Evolutionary conservation across 2,329 filamentous ascomycete species (phyloP).

Genomic region (Neopestalotiopsis clavispora): DNA sequence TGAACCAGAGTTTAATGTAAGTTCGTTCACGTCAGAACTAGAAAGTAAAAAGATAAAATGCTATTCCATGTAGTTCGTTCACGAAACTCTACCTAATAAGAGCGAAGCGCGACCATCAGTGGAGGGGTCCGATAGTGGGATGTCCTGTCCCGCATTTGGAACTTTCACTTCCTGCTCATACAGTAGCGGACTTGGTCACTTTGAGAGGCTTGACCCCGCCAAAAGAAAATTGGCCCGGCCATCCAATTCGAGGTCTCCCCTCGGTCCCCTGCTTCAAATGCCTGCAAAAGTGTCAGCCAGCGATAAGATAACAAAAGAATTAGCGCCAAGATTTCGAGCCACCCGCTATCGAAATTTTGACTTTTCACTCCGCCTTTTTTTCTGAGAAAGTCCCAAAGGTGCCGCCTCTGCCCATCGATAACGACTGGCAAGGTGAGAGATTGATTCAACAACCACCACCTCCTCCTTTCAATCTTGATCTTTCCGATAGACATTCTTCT

Average conservation of each 20-base stretch:
- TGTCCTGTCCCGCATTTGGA: background rate
- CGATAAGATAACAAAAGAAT: conserved; percentile 20
- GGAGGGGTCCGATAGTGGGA: conserved; percentile 11
- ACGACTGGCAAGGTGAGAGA: conserved; percentile 4
- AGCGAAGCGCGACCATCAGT: background rate
- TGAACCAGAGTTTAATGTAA: background rate
- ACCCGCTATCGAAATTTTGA: conserved; percentile 14
- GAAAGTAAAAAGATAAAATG: background rate
- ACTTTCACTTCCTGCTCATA: background rate
- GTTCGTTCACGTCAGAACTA: background rate
- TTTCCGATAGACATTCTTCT: too few relatives aligned
- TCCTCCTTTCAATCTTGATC: background rate
- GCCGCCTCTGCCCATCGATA: conserved; percentile 13
- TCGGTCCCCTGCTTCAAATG: background rate
- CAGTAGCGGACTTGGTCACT: background rate
- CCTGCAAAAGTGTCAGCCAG: background rate
- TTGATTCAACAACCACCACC: background rate
- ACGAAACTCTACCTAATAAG: background rate
- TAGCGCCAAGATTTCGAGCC: conserved; percentile 20
- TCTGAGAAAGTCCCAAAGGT: conserved; percentile 13
- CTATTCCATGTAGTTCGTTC: background rate
- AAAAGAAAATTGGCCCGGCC: background rate
- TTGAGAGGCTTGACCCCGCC: background rate
- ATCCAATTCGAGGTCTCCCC: background rate
- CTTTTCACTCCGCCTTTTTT: conserved; percentile 16